phyloP scores from a whole-genome alignment of 2,329 filamentous ascomycete genomes.

The Paecilomyces dactylethromorphus region DNA sequence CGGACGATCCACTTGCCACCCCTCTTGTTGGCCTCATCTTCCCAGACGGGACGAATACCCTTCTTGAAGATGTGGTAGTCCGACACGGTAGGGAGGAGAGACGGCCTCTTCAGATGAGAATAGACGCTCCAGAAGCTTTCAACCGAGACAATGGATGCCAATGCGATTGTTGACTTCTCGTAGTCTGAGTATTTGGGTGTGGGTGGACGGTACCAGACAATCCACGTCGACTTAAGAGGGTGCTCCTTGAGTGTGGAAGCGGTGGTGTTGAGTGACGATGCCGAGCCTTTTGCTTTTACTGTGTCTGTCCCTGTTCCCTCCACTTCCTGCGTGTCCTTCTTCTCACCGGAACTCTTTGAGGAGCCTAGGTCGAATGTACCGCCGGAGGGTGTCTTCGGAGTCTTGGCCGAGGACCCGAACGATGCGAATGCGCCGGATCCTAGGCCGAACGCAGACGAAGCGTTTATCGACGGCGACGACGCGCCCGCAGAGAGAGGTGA shows the following conservation, averaged over 20 bases:
- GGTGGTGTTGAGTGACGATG: conserved; percentile 33
- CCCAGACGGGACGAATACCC: conserved; percentile 94
- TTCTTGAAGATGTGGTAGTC: conserved; percentile 99
- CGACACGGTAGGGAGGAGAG: conserved; percentile 78
- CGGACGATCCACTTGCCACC: conserved; percentile 97
- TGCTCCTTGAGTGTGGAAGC: conserved; percentile 37
- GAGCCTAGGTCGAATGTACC: conserved; percentile 70
- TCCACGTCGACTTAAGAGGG: conserved; percentile 78
- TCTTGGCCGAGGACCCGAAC: conserved; percentile 76
- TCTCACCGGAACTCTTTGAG: conserved; percentile 56
- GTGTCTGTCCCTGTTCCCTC: conserved; percentile 20
- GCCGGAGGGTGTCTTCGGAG: conserved; percentile 70
- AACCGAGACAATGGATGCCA: conserved; percentile 72
- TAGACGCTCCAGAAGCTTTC: conserved; percentile 93
- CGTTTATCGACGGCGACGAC: conserved; percentile 67
- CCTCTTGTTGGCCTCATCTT: conserved; percentile 92
- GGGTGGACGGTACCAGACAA: conserved; percentile 94
- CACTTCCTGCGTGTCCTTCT: conserved; percentile 49
- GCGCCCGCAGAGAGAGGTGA: conserved; percentile 64
- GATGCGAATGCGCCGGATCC: conserved; percentile 94
- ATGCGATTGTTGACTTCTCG: conserved; percentile 87
- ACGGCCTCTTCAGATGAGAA: conserved; percentile 82
- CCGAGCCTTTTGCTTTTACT: conserved; percentile 34
- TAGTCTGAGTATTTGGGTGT: conserved; percentile 98
- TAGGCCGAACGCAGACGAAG: conserved; percentile 84